Percentiles rank a stretch among this genome's conserved stretches.
Conservation (phyloP, 1,139 yeast species). For the Pneumocystis murina region DNA sequence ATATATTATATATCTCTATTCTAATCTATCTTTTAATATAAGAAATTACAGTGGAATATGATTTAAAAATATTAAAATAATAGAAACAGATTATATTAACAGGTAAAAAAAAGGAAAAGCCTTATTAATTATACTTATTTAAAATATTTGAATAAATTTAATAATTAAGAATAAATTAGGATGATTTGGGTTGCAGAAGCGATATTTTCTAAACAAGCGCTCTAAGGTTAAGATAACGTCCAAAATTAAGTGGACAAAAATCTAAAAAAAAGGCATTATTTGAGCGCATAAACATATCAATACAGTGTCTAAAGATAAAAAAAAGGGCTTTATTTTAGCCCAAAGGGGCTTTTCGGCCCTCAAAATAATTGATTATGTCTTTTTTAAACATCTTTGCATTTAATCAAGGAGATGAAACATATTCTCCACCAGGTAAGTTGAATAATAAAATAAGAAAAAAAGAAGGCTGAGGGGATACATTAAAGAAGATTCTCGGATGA, state of each 20-base stretch:
- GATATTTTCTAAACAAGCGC: no score
- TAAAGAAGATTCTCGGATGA: not conserved
- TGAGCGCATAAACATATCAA: not conserved
- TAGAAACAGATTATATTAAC: no score
- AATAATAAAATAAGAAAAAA: not conserved
- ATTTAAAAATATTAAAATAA: no score
- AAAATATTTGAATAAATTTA: no score
- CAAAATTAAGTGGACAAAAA: not conserved
- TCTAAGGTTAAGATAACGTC: no score
- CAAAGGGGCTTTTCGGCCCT: not conserved
- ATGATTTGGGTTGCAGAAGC: no score
- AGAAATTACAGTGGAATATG: no score
- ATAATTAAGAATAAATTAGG: no score
- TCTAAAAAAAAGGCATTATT: not conserved
- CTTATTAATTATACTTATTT: no score
- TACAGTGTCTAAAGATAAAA: not conserved
- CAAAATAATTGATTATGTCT: slow-evolving; percentile 11
- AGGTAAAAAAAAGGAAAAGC: no score
- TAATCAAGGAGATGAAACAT: slow-evolving; percentile 6
- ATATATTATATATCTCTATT: no score
- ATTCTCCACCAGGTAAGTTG: slow-evolving; percentile 1
- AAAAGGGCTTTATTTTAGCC: not conserved
- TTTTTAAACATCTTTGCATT: slow-evolving; percentile 11
- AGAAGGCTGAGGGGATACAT: not conserved
- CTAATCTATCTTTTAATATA: no score